These are phyloP conservation scores for Lenwebbia sp. DNA, from an alignment of 345 rosid genomes.

Conservation along the genomic window DNA sequence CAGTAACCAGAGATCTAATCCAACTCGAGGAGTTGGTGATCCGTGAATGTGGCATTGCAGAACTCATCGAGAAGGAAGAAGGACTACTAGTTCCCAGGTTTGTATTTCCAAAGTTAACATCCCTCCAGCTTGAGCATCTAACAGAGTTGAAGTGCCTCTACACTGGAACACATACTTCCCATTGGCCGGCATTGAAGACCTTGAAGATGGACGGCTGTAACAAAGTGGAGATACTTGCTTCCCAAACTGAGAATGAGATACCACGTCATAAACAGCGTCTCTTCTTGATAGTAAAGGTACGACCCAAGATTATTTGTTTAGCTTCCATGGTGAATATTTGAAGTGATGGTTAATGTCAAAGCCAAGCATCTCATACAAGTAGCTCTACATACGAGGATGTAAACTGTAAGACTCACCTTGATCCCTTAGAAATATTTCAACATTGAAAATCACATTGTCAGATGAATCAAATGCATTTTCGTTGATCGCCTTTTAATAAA, in stretches of 20 bases:
- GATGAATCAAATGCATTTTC: too few species aligned
- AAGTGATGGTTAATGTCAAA: too few species aligned
- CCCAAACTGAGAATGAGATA: fast-evolving
- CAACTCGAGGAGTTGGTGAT: too few species aligned
- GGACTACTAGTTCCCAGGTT: too few species aligned
- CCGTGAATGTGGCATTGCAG: too few species aligned
- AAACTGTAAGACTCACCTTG: background rate
- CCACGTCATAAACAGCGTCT: background rate
- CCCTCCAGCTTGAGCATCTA: too few species aligned
- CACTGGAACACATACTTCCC: background rate
- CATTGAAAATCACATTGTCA: background rate
- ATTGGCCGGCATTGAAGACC: background rate
- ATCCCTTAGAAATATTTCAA: background rate
- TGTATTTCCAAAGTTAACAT: too few species aligned
- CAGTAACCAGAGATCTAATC: too few species aligned
- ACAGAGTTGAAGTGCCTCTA: background rate
- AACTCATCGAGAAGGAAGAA: too few species aligned
- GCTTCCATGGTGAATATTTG: too few species aligned
- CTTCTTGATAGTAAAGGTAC: background rate
- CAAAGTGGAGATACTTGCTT: background rate
- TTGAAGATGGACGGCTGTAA: fast-evolving
- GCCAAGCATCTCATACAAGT: background rate
- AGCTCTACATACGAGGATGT: background rate
- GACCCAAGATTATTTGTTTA: background rate
- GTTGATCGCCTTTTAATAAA: too few species aligned